Percentiles rank a stretch among this genome's conserved stretches.
phyloP scores from a whole-genome alignment of 129 eudicot species.

The Escallonia herrerae region DNA sequence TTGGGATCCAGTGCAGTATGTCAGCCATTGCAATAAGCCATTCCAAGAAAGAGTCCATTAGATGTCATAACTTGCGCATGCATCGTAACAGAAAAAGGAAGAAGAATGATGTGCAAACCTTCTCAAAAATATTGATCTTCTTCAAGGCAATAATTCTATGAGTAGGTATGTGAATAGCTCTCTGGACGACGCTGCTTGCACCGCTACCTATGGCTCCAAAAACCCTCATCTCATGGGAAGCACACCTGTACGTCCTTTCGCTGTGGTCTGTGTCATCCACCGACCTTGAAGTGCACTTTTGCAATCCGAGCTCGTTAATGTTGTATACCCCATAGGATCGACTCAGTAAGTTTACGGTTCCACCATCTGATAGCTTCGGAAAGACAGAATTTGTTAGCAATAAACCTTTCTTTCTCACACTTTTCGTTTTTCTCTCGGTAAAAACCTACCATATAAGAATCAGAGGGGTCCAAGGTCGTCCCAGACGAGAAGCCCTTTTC shows the following conservation, averaged over 20 bases:
- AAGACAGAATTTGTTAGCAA: constrained; percentile 1
- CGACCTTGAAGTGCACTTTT: constrained; percentile 70
- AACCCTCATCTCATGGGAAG: constrained; percentile 94
- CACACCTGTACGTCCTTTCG: constrained; percentile 79
- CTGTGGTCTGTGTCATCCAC: constrained; percentile 49
- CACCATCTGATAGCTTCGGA: constrained; percentile 72
- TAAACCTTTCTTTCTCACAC: not conserved
- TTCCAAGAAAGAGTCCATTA: no score
- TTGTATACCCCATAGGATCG: constrained; percentile 92
- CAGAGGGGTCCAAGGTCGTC: constrained; percentile 63
- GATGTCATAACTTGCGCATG: no score
- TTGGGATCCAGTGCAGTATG: not conserved
- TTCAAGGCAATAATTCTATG: constrained; percentile 92
- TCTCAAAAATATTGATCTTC: constrained; percentile 92
- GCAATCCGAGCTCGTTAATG: constrained; percentile 88
- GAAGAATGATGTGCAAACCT: constrained; percentile 33
- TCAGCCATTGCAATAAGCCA: no score
- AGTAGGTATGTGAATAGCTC: constrained; percentile 91
- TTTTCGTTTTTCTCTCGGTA: not conserved
- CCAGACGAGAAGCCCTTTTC: constrained; percentile 89
- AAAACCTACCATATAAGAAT: constrained; percentile 58
- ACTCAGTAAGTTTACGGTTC: constrained; percentile 85
- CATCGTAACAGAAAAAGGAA: not conserved
- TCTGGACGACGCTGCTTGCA: constrained; percentile 97
- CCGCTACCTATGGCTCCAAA: constrained; percentile 97